Evolutionary conservation across 2,329 filamentous ascomycete species (phyloP).

Genomic region (Raffaelea albimanens): DNA sequence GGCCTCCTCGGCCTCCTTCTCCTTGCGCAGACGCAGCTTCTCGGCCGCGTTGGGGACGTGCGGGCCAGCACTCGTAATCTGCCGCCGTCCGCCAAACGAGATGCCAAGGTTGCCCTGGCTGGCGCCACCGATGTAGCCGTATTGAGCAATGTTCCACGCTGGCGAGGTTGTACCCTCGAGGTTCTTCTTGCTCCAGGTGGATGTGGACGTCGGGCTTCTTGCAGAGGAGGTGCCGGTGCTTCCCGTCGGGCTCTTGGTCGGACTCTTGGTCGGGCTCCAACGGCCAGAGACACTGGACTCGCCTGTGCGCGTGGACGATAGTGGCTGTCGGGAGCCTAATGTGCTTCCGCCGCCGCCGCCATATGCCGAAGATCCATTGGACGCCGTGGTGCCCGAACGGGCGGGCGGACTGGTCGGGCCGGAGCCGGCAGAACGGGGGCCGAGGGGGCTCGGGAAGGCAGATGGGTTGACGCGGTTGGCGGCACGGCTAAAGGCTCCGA

Average conservation of each 20-base stretch:
- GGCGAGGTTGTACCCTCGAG: constrained; percentile 76
- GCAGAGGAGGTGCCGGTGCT: no score
- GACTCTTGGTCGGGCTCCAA: constrained; percentile 47
- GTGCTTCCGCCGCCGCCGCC: constrained; percentile 37
- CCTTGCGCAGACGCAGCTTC: constrained; percentile 61
- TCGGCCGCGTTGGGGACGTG: constrained; percentile 72
- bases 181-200: constrained; percentile 80
- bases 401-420: constrained; percentile 58
- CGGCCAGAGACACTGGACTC: constrained; percentile 43
- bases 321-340: constrained; percentile 25
- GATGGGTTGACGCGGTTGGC: constrained; percentile 66
- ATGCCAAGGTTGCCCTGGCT: constrained; percentile 94
- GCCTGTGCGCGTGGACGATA: constrained; percentile 41
- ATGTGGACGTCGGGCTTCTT: constrained; percentile 51
- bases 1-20: constrained; percentile 50
- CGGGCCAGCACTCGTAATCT: constrained; percentile 80
- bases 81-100: constrained; percentile 79
- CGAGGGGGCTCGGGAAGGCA: constrained; percentile 67
- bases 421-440: constrained; percentile 53
- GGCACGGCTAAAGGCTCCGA: constrained; percentile 82
- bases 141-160: constrained; percentile 97
- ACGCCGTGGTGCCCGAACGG: constrained; percentile 18
- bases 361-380: constrained; percentile 5
- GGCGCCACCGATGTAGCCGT: constrained; percentile 95
- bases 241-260: constrained; percentile 36